These are phyloP conservation scores for Aspergillus fijiensis DNA, from an alignment of 2,329 filamentous ascomycete species.

Conservation along the genomic window DNA sequence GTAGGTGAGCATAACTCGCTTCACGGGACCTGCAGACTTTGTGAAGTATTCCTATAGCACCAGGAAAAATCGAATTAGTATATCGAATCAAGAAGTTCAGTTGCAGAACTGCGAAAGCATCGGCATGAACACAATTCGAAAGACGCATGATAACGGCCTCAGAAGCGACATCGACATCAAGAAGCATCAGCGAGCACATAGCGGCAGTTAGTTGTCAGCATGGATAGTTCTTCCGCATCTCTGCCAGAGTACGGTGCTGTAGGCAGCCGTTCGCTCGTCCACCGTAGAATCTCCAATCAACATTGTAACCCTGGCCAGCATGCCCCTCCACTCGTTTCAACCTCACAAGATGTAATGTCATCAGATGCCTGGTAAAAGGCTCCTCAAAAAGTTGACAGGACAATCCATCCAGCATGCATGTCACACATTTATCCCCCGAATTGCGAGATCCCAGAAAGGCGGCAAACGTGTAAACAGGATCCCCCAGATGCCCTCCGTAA, in stretches of 20 bases:
- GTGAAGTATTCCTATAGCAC: constrained; percentile 89
- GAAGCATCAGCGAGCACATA: constrained; percentile 62
- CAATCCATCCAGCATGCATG: not conserved
- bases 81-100: constrained; percentile 29
- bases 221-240: not conserved
- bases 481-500: constrained; percentile 11
- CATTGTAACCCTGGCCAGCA: not conserved
- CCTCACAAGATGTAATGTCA: not conserved
- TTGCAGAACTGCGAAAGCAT: constrained; percentile 23
- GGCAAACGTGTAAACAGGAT: not conserved
- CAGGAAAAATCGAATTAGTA: constrained; percentile 49
- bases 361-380: not conserved
- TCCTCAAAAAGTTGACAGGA: not conserved
- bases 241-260: not conserved
- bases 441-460: constrained; percentile 1
- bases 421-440: not conserved
- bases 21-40: constrained; percentile 83
- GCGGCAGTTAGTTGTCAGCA: constrained; percentile 45
- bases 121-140: constrained; percentile 27
- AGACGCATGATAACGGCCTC: constrained; percentile 26
- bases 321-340: not conserved
- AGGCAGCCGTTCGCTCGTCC: not conserved
- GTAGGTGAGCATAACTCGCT: constrained; percentile 87
- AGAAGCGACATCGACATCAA: constrained; percentile 27
- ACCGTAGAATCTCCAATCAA: not conserved